Base-by-base conservation (phyloP, 1,284 basidiomycete species). In the Trichosporon coremiiforme region DNA sequence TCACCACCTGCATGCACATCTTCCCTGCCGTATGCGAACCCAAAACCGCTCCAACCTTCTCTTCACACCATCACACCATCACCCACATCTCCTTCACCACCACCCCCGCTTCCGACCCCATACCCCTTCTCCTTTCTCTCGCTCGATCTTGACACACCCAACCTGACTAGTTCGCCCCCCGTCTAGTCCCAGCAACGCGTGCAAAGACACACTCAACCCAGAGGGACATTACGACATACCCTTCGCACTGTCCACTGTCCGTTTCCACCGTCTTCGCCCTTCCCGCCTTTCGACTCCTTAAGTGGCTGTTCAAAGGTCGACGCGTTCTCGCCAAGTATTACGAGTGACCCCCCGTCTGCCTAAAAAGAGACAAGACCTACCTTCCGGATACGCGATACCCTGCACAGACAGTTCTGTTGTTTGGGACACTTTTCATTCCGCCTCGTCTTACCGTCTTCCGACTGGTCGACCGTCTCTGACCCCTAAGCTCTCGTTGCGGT, bases 41-140 rank as follows among this genome's bases (percentile, higher is more conserved):
- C 15, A 31, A 25, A 17, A 13, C 55, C 55, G 55, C 55, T 57
- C 55, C 55, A 57, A 57, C 33, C 55, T 57, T 57, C 55, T 31
- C 55, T 57, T 31, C 55, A 33, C 25, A 57, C 55, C 55, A 57
- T 57, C 55, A 57, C 55, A n/a, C n/a, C n/a, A n/a, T n/a, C n/a
- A n/a, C n/a, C 55, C 55, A 57, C 25, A 22, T 15, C 55, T 4
- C 13, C 29, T 13, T 15, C n/a, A 57, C 55, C 55, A 57, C 55
- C 53, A 13, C 29, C 10, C 29, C 12, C 10, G 4, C 25, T 13
- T 20, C 13, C 55, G 12, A 8, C 55, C 55, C 13, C 25, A 29
- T 31, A 29, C 55, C 55, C 55, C 55, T 12, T 33, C 55, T 57
- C 29, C 25, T 31, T 25, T 31, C 25, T 17, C 55, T 31, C 55